A percentile compares a stretch with the other conserved stretches of the same genome.
Evolutionary conservation across 345 rosid genomes (phyloP).

Genomic region (Nasturtium officinale): DNA sequence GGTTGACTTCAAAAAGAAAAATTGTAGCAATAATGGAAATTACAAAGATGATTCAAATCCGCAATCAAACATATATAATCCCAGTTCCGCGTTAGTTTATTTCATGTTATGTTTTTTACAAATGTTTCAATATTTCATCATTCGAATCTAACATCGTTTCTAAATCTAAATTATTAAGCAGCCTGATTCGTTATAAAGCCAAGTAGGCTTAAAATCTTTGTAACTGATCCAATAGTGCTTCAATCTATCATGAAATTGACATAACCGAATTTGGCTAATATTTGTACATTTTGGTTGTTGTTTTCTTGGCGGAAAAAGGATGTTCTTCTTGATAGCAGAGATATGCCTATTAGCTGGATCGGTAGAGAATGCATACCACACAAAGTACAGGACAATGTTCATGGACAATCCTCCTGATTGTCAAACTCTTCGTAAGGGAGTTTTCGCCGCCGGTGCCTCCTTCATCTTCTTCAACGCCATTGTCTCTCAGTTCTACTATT

Average conservation of each 20-base stretch:
- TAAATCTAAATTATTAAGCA: not conserved
- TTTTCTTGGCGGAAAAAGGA: conserved; percentile 49
- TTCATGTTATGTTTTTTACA: not conserved
- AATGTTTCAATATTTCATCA: not conserved
- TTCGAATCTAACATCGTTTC: not conserved
- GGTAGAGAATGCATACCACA: conserved; percentile 85
- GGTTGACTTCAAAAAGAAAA: not conserved
- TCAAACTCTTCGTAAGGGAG: conserved; percentile 82
- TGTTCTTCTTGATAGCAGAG: conserved; percentile 82
- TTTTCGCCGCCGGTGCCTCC: conserved; percentile 91
- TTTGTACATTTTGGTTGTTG: not conserved
- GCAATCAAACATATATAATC: not conserved
- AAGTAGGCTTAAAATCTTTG: no score
- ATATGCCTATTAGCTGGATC: conserved; percentile 84
- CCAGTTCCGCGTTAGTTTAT: not conserved
- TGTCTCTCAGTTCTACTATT: conserved; percentile 76
- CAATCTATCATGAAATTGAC: conserved; percentile 4
- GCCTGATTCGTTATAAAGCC: not conserved
- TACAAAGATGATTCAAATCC: conserved; percentile 5
- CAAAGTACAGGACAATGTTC: conserved; percentile 74
- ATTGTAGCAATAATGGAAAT: not conserved
- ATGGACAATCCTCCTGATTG: conserved; percentile 70
- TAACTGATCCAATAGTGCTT: not conserved
- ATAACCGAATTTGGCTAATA: not conserved
- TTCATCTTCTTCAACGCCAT: conserved; percentile 72